phyloP scores from a whole-genome alignment of 2,329 filamentous ascomycete species.

The Xylaria arbuscula region DNA sequence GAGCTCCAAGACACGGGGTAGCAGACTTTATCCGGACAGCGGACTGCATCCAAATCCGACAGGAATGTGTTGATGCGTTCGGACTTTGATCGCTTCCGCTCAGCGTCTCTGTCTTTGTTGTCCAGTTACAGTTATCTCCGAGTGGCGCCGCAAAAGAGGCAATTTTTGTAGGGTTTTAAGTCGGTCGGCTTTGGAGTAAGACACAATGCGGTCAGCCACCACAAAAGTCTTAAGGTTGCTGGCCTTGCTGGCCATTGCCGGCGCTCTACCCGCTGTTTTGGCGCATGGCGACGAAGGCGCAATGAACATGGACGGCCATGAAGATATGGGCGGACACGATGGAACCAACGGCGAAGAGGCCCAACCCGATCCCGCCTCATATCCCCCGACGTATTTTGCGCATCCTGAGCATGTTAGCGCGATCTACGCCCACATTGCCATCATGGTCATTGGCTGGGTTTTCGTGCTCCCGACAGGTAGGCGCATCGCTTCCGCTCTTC shows the following conservation, averaged over 20 bases:
- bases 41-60: slow-evolving; percentile 1
- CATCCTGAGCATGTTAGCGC: slow-evolving; percentile 53
- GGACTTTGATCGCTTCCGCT: slow-evolving; percentile 17
- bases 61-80: slow-evolving; percentile 29
- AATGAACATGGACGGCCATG: slow-evolving; percentile 45
- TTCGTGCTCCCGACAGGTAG: slow-evolving; percentile 75
- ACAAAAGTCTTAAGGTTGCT: slow-evolving; percentile 44
- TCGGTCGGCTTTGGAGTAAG: slow-evolving; percentile 7
- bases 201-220: slow-evolving; percentile 43
- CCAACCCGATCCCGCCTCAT: slow-evolving; percentile 45
- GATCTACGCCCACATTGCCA: slow-evolving; percentile 68
- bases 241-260: slow-evolving; percentile 47
- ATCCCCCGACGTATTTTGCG: slow-evolving; percentile 55
- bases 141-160: background rate
- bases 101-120: slow-evolving; percentile 25
- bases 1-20: slow-evolving; percentile 24
- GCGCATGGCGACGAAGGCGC: slow-evolving; percentile 50
- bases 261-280: slow-evolving; percentile 48
- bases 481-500: background rate
- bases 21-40: background rate
- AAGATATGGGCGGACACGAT: slow-evolving; percentile 43
- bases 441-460: slow-evolving; percentile 77
- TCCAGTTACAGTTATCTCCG: slow-evolving; percentile 7
- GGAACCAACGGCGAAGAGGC: slow-evolving; percentile 47
- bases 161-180: slow-evolving; percentile 18